Conservation (phyloP, 1,284 basidiomycete genomes). For the Schizophyllum commune region DNA sequence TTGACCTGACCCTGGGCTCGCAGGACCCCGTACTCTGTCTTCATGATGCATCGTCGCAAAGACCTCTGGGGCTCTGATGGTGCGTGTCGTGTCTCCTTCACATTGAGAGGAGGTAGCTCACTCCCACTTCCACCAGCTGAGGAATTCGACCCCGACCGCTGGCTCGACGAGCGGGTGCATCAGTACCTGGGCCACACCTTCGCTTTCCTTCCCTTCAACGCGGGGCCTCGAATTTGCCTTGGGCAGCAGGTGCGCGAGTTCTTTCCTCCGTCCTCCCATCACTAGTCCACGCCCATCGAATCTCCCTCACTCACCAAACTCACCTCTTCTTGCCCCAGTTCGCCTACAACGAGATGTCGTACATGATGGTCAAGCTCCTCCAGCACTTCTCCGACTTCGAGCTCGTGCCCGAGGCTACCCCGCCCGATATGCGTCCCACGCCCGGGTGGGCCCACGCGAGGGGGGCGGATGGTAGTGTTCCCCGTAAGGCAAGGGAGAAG, state of each 20-base stretch:
- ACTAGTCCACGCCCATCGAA: neutral
- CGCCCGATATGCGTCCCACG: slow-evolving; percentile 25
- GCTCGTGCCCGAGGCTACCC: slow-evolving; percentile 30
- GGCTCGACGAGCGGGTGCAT: slow-evolving; percentile 17
- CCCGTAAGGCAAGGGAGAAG: slow-evolving; percentile 26
- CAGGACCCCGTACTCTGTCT: slow-evolving; percentile 20
- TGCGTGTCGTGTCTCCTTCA: neutral
- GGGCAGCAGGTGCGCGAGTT: slow-evolving; percentile 12
- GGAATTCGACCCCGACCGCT: slow-evolving; percentile 19
- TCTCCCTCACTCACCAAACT: slow-evolving; percentile 21
- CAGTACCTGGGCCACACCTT: slow-evolving; percentile 16
- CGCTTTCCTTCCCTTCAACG: slow-evolving; percentile 20
- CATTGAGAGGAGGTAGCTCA: no score
- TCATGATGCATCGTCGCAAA: slow-evolving; percentile 24
- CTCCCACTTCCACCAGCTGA: no score
- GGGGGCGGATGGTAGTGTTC: slow-evolving; percentile 9
- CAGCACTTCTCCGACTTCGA: slow-evolving; percentile 35
- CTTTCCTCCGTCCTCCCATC: neutral
- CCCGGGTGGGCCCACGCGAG: slow-evolving; percentile 23
- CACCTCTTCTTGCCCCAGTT: slow-evolving; percentile 27
- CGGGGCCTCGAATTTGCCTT: slow-evolving; percentile 18
- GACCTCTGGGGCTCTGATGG: slow-evolving; percentile 31
- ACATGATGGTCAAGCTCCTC: slow-evolving; percentile 43
- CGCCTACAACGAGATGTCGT: slow-evolving; percentile 52
- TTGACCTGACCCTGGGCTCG: neutral